A percentile compares a stretch with the other conserved stretches of the same genome.
phyloP scores from a whole-genome alignment of 116 monocot species.

The Iris pallida region DNA sequence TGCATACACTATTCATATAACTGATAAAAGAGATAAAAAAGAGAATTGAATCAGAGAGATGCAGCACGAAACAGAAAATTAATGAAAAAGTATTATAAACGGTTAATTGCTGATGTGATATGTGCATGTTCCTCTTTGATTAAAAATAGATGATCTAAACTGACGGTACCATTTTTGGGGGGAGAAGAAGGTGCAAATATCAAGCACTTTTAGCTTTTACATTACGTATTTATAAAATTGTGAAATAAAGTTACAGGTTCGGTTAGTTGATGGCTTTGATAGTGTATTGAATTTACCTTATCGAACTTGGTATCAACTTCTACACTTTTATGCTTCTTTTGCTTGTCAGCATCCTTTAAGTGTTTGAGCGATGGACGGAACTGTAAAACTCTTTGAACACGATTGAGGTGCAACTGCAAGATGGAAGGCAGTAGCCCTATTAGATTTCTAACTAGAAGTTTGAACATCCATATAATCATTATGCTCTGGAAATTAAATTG shows the following conservation, averaged over 20 bases:
- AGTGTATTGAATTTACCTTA: background rate
- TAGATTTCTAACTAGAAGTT: too few species aligned
- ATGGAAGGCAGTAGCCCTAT: background rate
- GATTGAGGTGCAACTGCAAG: slow-evolving; percentile 70
- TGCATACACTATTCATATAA: too few species aligned
- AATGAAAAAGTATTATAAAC: too few species aligned
- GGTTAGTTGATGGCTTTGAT: background rate
- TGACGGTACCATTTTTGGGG: background rate
- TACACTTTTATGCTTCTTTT: too few species aligned
- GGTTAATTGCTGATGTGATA: background rate
- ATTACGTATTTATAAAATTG: background rate
- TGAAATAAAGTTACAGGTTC: background rate
- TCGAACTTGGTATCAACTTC: background rate
- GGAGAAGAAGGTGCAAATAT: background rate
- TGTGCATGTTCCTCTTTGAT: too few species aligned
- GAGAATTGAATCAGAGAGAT: too few species aligned
- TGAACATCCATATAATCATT: too few species aligned
- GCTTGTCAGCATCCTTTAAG: slow-evolving; percentile 9
- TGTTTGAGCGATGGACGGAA: slow-evolving; percentile 35
- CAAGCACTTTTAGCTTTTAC: too few species aligned
- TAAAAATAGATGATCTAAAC: too few species aligned
- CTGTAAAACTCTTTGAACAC: slow-evolving; percentile 55
- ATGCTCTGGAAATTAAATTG: too few species aligned
- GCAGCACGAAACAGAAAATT: too few species aligned
- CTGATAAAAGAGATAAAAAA: too few species aligned